A percentile compares a stretch with the other conserved stretches of the same genome.
These are phyloP conservation scores for Talaromyces sp. DNA, from an alignment of 2,329 filamentous ascomycete species.

Conservation along the genomic window DNA sequence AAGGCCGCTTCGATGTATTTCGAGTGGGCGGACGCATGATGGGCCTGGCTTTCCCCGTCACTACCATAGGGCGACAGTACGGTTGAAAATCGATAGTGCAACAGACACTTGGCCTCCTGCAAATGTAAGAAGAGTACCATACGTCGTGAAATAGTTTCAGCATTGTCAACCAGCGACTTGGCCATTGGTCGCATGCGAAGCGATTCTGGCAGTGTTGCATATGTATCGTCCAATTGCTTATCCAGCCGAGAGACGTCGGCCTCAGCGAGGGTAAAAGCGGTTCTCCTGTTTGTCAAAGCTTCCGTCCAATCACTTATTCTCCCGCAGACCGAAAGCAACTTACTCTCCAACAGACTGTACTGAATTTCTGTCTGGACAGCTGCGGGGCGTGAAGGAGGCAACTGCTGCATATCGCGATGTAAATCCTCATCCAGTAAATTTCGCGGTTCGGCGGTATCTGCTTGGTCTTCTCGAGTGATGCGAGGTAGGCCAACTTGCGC, in stretches of 20 bases:
- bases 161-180: conserved; percentile 10
- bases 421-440: conserved; percentile 42
- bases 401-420: conserved; percentile 27
- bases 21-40: conserved; percentile 38
- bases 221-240: conserved; percentile 17
- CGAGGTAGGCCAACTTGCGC: conserved; percentile 36
- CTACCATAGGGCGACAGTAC: not conserved
- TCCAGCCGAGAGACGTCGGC: conserved; percentile 20
- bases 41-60: not conserved
- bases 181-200: conserved; percentile 14
- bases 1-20: conserved; percentile 44
- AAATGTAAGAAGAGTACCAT: conserved; percentile 28
- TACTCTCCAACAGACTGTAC: conserved; percentile 18
- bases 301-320: conserved; percentile 12
- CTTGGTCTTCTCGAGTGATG: conserved; percentile 33
- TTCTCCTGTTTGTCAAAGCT: not conserved
- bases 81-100: not conserved
- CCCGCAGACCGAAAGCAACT: conserved; percentile 14
- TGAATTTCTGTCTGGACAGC: conserved; percentile 19
- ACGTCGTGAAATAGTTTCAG: conserved; percentile 14
- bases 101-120: conserved; percentile 2
- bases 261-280: conserved; percentile 16
- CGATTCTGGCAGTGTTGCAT: conserved; percentile 17
- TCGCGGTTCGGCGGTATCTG: conserved; percentile 35
- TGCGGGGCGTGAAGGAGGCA: conserved; percentile 26